Base-by-base conservation (phyloP, 495 filamentous ascomycete genomes). In the Aspergillus steynii region DNA sequence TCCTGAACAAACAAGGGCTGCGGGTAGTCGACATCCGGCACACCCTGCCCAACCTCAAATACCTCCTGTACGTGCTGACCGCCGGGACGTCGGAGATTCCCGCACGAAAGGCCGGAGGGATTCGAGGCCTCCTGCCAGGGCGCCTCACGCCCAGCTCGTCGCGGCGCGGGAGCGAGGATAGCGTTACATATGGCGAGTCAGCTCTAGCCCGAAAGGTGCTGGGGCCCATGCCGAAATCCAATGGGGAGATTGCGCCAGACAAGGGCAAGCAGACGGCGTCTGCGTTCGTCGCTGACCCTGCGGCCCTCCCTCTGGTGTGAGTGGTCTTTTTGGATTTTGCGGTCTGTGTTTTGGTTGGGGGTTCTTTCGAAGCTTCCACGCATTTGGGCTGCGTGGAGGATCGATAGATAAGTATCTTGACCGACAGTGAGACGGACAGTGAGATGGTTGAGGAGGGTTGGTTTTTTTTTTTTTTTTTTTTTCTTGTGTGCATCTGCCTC, bases 41-140 rank as follows among this genome's bases (percentile, higher is more conserved):
- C 60, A 98, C 94, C 3, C 78, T 97, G 15, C 91, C 92, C 45
- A 99, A 99, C 66, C 74, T 98, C 25, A 96, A 96, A 74, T 96
- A 96, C 61, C 74, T 97, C n/a, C 77, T 97, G 3, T 96, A 91
- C 62, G 87, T 96, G 4, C 86, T 92, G 50, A 91, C 89, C 26
- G 89, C 91, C 0, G 90, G 90, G 1, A 86, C 82, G 48, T 84
- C 89, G 15, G 91, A 95, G 63, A 73, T 96, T 14, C 92, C 91
- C 0, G 86, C 85, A 27, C 75, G 93, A 15, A 96, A 94, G 69
- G 83, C 83, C 34, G 91, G 92, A 7, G 91, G 90, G 1, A 83
- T 95, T 4, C 80, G 86, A 53, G 90, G 87, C 0, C 73, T 94
- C 34, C 60, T 75, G 42, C 62, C 71, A 6, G 76, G 75, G 4